Evolutionary conservation across 202 grass and related monocot genomes (phyloP).

Genomic region (Panicum hallii): DNA sequence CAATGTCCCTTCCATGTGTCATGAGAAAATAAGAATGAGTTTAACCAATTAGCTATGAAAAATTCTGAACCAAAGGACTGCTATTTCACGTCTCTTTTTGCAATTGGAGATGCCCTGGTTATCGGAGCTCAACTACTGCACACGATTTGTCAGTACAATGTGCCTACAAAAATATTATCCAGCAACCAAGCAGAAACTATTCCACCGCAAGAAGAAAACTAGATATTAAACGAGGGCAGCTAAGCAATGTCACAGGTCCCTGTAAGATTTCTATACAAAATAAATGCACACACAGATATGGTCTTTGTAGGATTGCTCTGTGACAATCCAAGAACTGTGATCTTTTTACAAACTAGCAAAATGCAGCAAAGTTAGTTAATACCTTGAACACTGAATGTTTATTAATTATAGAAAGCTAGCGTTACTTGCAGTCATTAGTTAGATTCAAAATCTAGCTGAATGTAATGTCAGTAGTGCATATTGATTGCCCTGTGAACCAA

Average conservation of each 20-base stretch:
- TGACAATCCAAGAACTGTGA: too few relatives aligned
- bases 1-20: neutral
- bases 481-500: too few relatives aligned
- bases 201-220: conserved; percentile 26
- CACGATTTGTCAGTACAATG: conserved; percentile 23
- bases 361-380: too few relatives aligned
- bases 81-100: conserved; percentile 17
- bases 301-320: too few relatives aligned
- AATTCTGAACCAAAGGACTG: neutral
- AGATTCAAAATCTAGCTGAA: too few relatives aligned
- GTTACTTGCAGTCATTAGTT: too few relatives aligned
- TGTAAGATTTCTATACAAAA: too few relatives aligned
- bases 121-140: neutral
- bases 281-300: too few relatives aligned
- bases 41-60: neutral
- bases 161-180: conserved; percentile 12
- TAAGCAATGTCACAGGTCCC: conserved; percentile 1
- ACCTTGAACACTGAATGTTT: too few relatives aligned
- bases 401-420: too few relatives aligned
- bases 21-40: conserved; percentile 6
- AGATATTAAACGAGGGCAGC: neutral
- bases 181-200: conserved; percentile 15
- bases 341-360: too few relatives aligned
- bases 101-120: neutral
- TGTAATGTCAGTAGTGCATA: too few relatives aligned